Percentiles rank a stretch among this genome's conserved stretches.
phyloP scores from a whole-genome alignment of 768 basidiomycete genomes.

The Podaxis sp. region DNA sequence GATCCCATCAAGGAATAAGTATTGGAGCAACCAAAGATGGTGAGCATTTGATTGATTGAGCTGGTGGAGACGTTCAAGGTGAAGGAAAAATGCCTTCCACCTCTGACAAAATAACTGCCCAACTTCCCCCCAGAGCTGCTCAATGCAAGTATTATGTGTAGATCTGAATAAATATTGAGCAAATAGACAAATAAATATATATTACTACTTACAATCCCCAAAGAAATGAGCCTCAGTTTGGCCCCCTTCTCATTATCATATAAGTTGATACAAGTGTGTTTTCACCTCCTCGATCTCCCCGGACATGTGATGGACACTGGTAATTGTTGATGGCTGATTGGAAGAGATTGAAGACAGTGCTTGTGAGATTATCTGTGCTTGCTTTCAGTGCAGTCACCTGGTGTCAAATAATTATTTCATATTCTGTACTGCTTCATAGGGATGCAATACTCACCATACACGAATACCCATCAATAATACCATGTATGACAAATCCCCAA shows the following conservation, averaged over 20 bases:
- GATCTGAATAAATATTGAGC: background rate
- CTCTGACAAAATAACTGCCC: background rate
- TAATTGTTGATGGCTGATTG: background rate
- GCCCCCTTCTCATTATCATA: background rate
- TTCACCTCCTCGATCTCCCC: background rate
- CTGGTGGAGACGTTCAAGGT: background rate
- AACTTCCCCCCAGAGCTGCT: background rate
- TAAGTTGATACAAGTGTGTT: background rate
- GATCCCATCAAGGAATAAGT: background rate
- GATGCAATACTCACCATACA: constrained; percentile 19
- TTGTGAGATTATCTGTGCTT: background rate
- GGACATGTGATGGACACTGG: background rate
- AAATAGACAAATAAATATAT: background rate
- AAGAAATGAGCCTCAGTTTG: background rate
- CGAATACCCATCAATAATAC: constrained; percentile 24
- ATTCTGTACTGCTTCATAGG: background rate
- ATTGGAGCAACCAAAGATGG: background rate
- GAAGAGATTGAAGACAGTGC: background rate
- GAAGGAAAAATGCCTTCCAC: background rate
- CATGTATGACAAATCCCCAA: constrained; percentile 30
- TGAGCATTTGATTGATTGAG: background rate
- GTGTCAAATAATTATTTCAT: background rate
- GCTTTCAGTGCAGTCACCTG: background rate
- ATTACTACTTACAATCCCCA: background rate
- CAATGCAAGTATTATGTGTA: background rate